phyloP scores from a whole-genome alignment of 2,329 filamentous ascomycete genomes.

The Hymenoscyphus occultus region DNA sequence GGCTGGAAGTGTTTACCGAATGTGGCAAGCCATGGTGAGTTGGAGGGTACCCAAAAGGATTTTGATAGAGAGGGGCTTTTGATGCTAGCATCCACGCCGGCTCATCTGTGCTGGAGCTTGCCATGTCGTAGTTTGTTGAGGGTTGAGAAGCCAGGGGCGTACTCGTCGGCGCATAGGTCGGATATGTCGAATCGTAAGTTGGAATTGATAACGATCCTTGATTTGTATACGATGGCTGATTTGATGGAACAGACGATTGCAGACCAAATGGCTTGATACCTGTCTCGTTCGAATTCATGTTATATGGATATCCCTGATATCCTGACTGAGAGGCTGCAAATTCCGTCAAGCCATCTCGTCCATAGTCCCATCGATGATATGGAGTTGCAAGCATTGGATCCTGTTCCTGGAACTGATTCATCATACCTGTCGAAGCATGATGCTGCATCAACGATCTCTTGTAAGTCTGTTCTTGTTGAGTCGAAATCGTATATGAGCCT shows the following conservation, averaged over 20 bases:
- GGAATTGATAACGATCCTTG: not conserved
- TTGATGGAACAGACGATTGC: not conserved
- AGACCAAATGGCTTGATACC: conserved; percentile 11
- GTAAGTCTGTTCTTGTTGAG: conserved; percentile 19
- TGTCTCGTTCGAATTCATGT: conserved; percentile 10
- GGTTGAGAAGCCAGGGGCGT: conserved; percentile 14
- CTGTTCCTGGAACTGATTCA: conserved; percentile 19
- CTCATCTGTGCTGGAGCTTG: not conserved
- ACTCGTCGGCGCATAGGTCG: conserved; percentile 18
- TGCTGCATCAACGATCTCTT: conserved; percentile 15
- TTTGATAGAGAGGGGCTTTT: conserved; percentile 11
- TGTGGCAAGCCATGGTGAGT: conserved; percentile 24
- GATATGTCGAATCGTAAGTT: conserved; percentile 15
- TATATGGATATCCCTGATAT: conserved; percentile 18
- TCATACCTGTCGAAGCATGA: conserved; percentile 16
- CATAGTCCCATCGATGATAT: conserved; percentile 24
- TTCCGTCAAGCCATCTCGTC: conserved; percentile 26
- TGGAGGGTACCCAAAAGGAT: conserved; percentile 10
- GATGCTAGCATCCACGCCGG: conserved; percentile 19
- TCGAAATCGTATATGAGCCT: conserved; percentile 15
- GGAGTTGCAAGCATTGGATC: conserved; percentile 21
- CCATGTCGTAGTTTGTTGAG: not conserved
- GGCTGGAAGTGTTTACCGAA: conserved; percentile 4
- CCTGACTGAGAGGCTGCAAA: conserved; percentile 22
- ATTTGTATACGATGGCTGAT: not conserved